These are phyloP conservation scores for Diaporthe citriasiana DNA, from an alignment of 2,329 filamentous ascomycete genomes.

Conservation along the genomic window DNA sequence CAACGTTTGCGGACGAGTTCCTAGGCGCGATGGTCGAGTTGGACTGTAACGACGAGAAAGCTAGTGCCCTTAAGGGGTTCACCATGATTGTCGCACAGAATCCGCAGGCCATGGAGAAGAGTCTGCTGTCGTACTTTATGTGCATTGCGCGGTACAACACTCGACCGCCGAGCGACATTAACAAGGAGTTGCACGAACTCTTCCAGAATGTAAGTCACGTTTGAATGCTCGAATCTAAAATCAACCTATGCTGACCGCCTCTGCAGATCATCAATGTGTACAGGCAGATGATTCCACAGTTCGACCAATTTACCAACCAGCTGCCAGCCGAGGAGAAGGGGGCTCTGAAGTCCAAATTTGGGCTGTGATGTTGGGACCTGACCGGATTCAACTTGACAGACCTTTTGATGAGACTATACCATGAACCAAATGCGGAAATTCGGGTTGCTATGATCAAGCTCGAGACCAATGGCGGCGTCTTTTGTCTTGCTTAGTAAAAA, in stretches of 20 bases:
- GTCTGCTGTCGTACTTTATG: constrained; percentile 84
- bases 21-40: constrained; percentile 86
- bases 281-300: constrained; percentile 71
- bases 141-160: constrained; percentile 85
- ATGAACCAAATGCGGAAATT: background rate
- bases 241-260: constrained; percentile 46
- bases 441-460: background rate
- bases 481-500: constrained; percentile 12
- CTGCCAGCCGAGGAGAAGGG: constrained; percentile 65
- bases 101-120: constrained; percentile 91
- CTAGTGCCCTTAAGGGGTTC: constrained; percentile 92
- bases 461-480: constrained; percentile 4
- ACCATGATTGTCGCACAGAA: constrained; percentile 87
- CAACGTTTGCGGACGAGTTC: constrained; percentile 86
- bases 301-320: constrained; percentile 67
- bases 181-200: constrained; percentile 76
- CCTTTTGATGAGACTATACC: background rate
- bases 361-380: constrained; percentile 19
- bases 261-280: constrained; percentile 65
- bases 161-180: constrained; percentile 70
- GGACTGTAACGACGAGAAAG: constrained; percentile 92
- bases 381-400: background rate
- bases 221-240: background rate
- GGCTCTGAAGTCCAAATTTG: constrained; percentile 63
- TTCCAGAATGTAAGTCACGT: constrained; percentile 79